phyloP scores from a whole-genome alignment of 345 rosid species.

The Laguncularia racemosa region DNA sequence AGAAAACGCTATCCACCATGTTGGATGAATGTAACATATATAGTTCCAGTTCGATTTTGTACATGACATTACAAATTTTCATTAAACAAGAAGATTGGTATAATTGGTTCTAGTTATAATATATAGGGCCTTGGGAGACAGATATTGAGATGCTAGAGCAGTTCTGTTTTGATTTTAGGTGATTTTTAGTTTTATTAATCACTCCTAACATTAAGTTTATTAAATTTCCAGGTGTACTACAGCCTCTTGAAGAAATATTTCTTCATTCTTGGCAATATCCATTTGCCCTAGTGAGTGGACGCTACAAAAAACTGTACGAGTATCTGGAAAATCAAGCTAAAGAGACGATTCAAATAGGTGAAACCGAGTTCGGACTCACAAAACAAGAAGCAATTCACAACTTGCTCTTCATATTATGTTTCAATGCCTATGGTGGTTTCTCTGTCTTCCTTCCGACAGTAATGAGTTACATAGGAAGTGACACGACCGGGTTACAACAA shows the following conservation, averaged over 20 bases:
- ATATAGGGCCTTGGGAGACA: no score
- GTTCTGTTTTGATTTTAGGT: no score
- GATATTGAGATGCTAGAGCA: no score
- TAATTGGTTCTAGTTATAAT: no score
- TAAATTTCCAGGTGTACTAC: slow-evolving; percentile 12
- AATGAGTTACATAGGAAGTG: slow-evolving; percentile 29
- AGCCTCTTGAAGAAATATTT: slow-evolving; percentile 65
- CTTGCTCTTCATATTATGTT: slow-evolving; percentile 59
- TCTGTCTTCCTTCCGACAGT: slow-evolving; percentile 48
- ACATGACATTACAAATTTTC: no score
- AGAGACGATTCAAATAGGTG: slow-evolving; percentile 39
- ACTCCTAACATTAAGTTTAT: background rate
- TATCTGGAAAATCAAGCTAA: slow-evolving; percentile 45
- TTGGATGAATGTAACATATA: no score
- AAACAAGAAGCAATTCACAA: slow-evolving; percentile 57
- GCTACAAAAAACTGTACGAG: slow-evolving; percentile 40
- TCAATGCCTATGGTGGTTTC: slow-evolving; percentile 88
- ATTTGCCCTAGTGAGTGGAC: slow-evolving; percentile 41
- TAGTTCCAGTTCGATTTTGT: no score
- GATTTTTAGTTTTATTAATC: no score
- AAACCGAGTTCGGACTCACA: slow-evolving; percentile 51
- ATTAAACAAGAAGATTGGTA: no score
- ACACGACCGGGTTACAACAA: slow-evolving; percentile 49
- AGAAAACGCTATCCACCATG: no score
- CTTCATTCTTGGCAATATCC: slow-evolving; percentile 84